phyloP scores from a whole-genome alignment of 2,329 filamentous ascomycete species.

The Colletotrichum musae region DNA sequence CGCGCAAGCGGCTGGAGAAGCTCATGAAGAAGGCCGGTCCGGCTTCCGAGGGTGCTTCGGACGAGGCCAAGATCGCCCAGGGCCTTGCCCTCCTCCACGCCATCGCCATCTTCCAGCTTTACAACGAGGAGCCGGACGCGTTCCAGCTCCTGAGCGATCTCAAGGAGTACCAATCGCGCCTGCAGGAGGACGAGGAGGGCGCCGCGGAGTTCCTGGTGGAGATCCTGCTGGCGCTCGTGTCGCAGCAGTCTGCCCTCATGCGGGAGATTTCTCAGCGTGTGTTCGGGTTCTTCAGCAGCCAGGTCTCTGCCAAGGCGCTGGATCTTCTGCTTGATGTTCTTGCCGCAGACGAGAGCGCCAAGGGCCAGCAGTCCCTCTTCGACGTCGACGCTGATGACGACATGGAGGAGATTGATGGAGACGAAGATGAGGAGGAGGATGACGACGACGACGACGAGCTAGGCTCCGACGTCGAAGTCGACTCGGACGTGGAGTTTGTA shows the following conservation, averaged over 20 bases:
- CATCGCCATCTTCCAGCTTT: slow-evolving; percentile 88
- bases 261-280: slow-evolving; percentile 90
- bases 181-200: slow-evolving; percentile 69
- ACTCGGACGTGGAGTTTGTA: slow-evolving; percentile 66
- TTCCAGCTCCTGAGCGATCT: slow-evolving; percentile 87
- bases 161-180: slow-evolving; percentile 79
- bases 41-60: slow-evolving; percentile 48
- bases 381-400: slow-evolving; percentile 67
- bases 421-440: slow-evolving; percentile 60
- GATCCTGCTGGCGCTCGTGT: slow-evolving; percentile 90
- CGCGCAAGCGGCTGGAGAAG: slow-evolving; percentile 66
- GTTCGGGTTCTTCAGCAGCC: slow-evolving; percentile 84
- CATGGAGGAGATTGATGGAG: slow-evolving; percentile 55
- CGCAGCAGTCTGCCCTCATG: slow-evolving; percentile 87
- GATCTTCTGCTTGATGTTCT: slow-evolving; percentile 78
- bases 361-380: slow-evolving; percentile 90
- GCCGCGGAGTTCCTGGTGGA: slow-evolving; percentile 83
- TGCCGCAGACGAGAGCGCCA: slow-evolving; percentile 82
- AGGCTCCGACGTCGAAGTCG: slow-evolving; percentile 61
- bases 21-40: slow-evolving; percentile 58
- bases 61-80: slow-evolving; percentile 62
- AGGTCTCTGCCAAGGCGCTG: slow-evolving; percentile 81
- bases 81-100: slow-evolving; percentile 87
- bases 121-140: slow-evolving; percentile 90
- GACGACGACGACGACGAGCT: slow-evolving; percentile 57